Percentiles rank a stretch among this genome's conserved stretches.
Evolutionary conservation across 495 filamentous ascomycete species (phyloP).

Genomic region (Hypoxylon perforatum): DNA sequence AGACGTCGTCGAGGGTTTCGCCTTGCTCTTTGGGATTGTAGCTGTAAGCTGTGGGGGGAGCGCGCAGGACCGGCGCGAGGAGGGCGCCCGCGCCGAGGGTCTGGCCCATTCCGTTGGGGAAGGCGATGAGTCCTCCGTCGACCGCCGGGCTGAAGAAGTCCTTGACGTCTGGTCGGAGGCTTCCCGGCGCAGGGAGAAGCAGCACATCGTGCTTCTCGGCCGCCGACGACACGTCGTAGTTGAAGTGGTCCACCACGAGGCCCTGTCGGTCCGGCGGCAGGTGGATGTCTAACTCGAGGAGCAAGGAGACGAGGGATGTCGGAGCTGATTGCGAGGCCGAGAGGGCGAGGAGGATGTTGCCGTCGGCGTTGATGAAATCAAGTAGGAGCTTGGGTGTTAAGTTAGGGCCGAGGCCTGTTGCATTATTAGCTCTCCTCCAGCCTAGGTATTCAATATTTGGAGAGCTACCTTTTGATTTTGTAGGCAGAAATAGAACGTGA

Average conservation of each 20-base stretch:
- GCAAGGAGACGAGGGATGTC: conserved; percentile 81
- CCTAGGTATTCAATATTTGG: not conserved
- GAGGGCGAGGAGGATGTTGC: conserved; percentile 92
- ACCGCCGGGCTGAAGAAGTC: conserved; percentile 77
- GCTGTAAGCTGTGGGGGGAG: conserved; percentile 84
- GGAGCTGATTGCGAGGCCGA: conserved; percentile 78
- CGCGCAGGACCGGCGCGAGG: conserved; percentile 82
- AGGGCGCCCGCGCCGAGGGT: conserved; percentile 80
- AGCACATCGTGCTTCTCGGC: conserved; percentile 90
- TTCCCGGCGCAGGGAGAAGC: conserved; percentile 72
- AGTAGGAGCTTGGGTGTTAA: conserved; percentile 87
- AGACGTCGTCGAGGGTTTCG: conserved; percentile 76
- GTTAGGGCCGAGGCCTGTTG: conserved; percentile 82
- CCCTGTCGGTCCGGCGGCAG: conserved; percentile 84
- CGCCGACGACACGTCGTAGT: conserved; percentile 81
- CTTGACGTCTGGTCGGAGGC: conserved; percentile 74
- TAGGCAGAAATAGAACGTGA: conserved; percentile 87
- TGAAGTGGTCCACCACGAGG: conserved; percentile 93
- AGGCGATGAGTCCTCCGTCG: conserved; percentile 69
- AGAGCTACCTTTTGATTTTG: conserved; percentile 81
- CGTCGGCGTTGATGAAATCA: conserved; percentile 89
- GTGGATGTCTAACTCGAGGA: conserved; percentile 90
- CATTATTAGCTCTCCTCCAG: conserved; percentile 46
- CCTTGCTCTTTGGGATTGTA: conserved; percentile 94
- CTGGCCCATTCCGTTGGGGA: conserved; percentile 83